Evolutionary conservation across 2,329 filamentous ascomycete species (phyloP).

Genomic region (Botryotinia globosa): DNA sequence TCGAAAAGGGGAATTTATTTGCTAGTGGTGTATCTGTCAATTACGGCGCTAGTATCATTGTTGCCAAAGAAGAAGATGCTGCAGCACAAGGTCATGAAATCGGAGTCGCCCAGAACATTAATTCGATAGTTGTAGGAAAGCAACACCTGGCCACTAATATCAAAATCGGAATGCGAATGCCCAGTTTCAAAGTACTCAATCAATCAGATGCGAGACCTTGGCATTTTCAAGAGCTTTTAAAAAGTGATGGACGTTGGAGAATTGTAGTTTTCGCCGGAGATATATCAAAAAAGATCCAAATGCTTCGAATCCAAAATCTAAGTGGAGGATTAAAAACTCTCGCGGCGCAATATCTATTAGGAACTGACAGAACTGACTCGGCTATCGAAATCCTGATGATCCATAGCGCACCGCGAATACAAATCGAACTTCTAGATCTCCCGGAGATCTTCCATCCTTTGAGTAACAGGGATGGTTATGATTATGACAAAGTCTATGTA

Average conservation of each 20-base stretch:
- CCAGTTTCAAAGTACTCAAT: slow-evolving; percentile 57
- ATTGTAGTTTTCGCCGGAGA: slow-evolving; percentile 62
- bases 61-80: slow-evolving; percentile 50
- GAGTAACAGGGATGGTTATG: slow-evolving; percentile 49
- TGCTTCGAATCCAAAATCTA: slow-evolving; percentile 46
- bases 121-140: slow-evolving; percentile 50
- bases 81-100: slow-evolving; percentile 48
- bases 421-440: slow-evolving; percentile 52
- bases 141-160: slow-evolving; percentile 33
- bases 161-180: slow-evolving; percentile 54
- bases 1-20: slow-evolving; percentile 59
- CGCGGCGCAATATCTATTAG: slow-evolving; percentile 46
- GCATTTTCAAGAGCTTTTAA: slow-evolving; percentile 56
- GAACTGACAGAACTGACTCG: slow-evolving; percentile 36
- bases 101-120: slow-evolving; percentile 47
- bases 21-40: slow-evolving; percentile 56
- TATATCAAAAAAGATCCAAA: slow-evolving; percentile 46
- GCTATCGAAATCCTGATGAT: slow-evolving; percentile 61
- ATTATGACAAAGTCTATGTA: slow-evolving; percentile 56
- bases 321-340: slow-evolving; percentile 47
- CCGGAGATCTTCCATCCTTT: slow-evolving; percentile 50
- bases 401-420: slow-evolving; percentile 51
- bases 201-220: slow-evolving; percentile 53
- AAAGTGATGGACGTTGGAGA: slow-evolving; percentile 56
- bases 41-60: slow-evolving; percentile 55